Evolutionary conservation across 106 monocot species (phyloP), one percentile per base, ranked within the genome.

Genomic region (Xerophyta viscosa): DNA sequence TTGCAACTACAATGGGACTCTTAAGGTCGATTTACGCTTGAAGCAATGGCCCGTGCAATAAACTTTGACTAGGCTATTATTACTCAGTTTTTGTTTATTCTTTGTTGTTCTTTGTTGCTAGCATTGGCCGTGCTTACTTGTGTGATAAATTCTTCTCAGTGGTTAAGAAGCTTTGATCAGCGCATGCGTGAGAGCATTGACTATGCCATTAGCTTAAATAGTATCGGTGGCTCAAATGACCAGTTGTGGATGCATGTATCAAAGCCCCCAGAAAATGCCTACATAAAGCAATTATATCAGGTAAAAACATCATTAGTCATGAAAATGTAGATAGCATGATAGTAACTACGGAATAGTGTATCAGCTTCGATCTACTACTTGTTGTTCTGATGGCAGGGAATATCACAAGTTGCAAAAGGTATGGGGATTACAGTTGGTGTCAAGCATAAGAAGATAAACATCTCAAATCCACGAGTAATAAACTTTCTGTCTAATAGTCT

Each of bases 401-500:
- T 98, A 19, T 82, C 78, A 48, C 77, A 82, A 62, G 79, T 98
- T 47, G 90, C 90, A 31, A 64, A 77, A 49, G 86, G 83, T 15
- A 27, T 98, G 69, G 86, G 89, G 37, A 60, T 98, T 64, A 60
- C 64, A 61, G 31, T 98, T 50, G 79, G 74, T 37, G 56, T 98
- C 58, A 98, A 98, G 64, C 98, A 98, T 36, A 98, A 98, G 63
- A 98, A 98, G 74, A 98, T 98, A 29, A 98, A 98, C 64, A 86
- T 98, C 56, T 98, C 98, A 30, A 74, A 90, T 64, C 71, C 98
- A 27, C 64, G 98, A 33, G 98, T 98, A 52, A 81, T 74, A 70
- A 50, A 20, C 51, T 61, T n/a, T 26, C 5, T 12, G 10, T 33
- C 11, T 31, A 20, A 31, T 19, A 33, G 33, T 33, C n/a, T n/a